phyloP scores from a whole-genome alignment of 2,329 filamentous ascomycete genomes.

The Rachicladosporium sp. region DNA sequence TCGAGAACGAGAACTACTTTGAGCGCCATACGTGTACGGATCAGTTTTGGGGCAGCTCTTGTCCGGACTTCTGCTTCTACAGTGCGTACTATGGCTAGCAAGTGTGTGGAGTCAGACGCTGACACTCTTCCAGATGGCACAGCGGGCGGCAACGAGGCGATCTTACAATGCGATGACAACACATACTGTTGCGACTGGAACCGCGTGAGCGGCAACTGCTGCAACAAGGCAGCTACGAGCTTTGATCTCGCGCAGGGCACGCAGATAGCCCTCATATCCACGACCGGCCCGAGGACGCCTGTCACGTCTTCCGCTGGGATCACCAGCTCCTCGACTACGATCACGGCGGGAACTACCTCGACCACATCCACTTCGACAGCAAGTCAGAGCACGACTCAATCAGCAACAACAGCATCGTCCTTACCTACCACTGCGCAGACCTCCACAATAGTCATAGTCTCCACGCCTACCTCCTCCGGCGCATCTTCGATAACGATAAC shows the following conservation, averaged over 20 bases:
- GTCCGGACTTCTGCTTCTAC: neutral
- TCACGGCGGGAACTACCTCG: too few species aligned
- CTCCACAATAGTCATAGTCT: too few species aligned
- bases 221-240: neutral
- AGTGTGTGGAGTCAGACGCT: neutral
- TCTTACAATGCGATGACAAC: conserved; percentile 1
- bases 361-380: too few species aligned
- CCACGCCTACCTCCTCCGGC: too few species aligned
- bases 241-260: neutral
- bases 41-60: conserved; percentile 13
- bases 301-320: too few species aligned
- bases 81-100: neutral
- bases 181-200: conserved; percentile 1
- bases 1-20: conserved; percentile 12
- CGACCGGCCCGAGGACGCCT: too few species aligned
- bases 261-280: neutral
- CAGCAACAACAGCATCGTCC: too few species aligned
- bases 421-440: too few species aligned
- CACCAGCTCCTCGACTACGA: too few species aligned
- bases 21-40: conserved; percentile 25
- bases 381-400: too few species aligned
- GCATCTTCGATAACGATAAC: too few species aligned
- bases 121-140: neutral
- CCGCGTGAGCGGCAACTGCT: conserved; percentile 1
- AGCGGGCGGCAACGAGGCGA: conserved; percentile 1